Evolutionary conservation across 148 eudicot species (phyloP).

Genomic region (Arbutus unedo): DNA sequence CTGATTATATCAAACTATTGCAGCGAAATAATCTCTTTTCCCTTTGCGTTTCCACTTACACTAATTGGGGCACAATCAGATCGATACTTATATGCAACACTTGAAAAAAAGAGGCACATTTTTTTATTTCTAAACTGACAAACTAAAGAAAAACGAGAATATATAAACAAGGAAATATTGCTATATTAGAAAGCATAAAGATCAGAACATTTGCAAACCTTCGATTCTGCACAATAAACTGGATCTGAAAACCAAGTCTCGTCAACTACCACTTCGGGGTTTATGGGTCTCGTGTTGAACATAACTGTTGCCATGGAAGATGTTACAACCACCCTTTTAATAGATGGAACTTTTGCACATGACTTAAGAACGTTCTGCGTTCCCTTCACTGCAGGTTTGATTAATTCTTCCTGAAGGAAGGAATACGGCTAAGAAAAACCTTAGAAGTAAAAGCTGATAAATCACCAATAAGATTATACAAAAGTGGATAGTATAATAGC

Average conservation of each 20-base stretch:
- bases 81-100: too few species aligned
- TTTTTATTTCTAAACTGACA: neutral
- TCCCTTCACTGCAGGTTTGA: constrained; percentile 26
- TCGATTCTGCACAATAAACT: constrained; percentile 12
- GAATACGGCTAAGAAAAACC: neutral
- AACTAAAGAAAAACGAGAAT: neutral
- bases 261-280: constrained; percentile 19
- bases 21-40: too few species aligned
- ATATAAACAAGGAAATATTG: neutral
- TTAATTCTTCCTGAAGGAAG: constrained; percentile 21
- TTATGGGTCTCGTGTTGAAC: constrained; percentile 8
- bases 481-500: neutral
- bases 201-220: constrained; percentile 9
- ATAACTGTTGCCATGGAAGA: constrained; percentile 23
- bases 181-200: neutral
- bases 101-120: neutral
- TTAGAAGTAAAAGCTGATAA: neutral
- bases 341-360: constrained; percentile 21
- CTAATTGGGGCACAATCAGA: too few species aligned
- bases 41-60: too few species aligned
- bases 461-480: neutral
- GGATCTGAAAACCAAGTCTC: constrained; percentile 32
- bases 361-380: constrained; percentile 24
- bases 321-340: constrained; percentile 27
- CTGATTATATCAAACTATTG: neutral